Percentiles rank a stretch among this genome's conserved stretches.
These are phyloP conservation scores for Volvariella surrecta DNA, from an alignment of 1,284 basidiomycete genomes.

Conservation along the genomic window DNA sequence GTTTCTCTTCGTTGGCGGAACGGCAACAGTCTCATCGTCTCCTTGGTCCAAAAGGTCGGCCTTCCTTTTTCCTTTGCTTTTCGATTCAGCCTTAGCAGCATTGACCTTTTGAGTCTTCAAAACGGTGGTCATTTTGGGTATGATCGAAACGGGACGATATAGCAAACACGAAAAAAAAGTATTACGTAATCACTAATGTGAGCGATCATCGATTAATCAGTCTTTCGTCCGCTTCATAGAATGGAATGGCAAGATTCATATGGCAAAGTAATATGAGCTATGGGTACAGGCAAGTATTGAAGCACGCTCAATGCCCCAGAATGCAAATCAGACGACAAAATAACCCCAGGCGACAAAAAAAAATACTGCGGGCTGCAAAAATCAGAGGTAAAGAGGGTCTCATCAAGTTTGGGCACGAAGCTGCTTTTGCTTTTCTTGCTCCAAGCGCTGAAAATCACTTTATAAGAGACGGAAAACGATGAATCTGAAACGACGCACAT, in stretches of 20 bases:
- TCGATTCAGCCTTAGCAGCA: constrained; percentile 37
- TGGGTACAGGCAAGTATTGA: too few species aligned
- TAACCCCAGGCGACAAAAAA: constrained; percentile 6
- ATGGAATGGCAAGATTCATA: too few species aligned
- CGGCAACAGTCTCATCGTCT: constrained; percentile 30
- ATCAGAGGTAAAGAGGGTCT: constrained; percentile 1
- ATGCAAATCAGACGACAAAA: neutral
- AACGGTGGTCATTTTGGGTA: constrained; percentile 71
- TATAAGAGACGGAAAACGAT: constrained; percentile 2
- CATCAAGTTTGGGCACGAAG: constrained; percentile 21
- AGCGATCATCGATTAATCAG: too few species aligned
- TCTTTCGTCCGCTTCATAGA: too few species aligned
- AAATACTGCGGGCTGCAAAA: neutral
- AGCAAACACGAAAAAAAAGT: too few species aligned
- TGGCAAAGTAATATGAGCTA: too few species aligned
- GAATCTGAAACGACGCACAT: constrained; percentile 47
- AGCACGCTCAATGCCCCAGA: too few species aligned
- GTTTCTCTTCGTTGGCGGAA: constrained; percentile 50
- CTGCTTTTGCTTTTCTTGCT: constrained; percentile 85
- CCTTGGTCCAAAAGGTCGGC: constrained; percentile 54
- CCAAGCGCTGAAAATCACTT: constrained; percentile 52
- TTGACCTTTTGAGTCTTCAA: constrained; percentile 57
- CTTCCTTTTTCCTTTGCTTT: constrained; percentile 57
- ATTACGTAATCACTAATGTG: too few species aligned
- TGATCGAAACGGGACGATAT: too few species aligned